A percentile compares a stretch with the other conserved stretches of the same genome.
phyloP scores from a whole-genome alignment of 2,329 filamentous ascomycete genomes.

The Aspergillus spinulosporus region DNA sequence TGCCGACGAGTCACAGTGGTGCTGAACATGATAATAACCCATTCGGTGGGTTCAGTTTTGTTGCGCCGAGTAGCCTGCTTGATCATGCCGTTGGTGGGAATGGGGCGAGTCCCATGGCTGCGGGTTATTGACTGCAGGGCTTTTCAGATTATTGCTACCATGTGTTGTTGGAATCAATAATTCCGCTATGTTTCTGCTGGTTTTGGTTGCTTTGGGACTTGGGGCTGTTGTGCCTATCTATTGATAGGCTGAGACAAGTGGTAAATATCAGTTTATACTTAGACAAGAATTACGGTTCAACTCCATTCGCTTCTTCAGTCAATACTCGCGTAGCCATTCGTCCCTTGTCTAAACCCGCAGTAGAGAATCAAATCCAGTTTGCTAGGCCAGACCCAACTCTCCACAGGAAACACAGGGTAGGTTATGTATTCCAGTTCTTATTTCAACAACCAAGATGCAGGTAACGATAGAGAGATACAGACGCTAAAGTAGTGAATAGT shows the following conservation, averaged over 20 bases:
- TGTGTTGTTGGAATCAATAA: no score
- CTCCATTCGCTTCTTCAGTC: neutral
- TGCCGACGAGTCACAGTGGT: constrained; percentile 23
- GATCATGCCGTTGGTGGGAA: constrained; percentile 36
- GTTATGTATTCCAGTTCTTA: no score
- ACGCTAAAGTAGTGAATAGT: neutral
- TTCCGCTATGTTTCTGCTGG: neutral
- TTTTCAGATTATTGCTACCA: neutral
- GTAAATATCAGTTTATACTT: neutral
- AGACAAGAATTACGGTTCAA: neutral
- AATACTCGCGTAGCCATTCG: no score
- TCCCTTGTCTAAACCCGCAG: no score
- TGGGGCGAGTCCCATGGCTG: constrained; percentile 21
- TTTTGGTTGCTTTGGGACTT: neutral
- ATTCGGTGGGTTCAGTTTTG: constrained; percentile 52
- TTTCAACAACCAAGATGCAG: no score
- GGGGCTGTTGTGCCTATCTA: neutral
- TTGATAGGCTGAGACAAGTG: neutral
- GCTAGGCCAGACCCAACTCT: no score
- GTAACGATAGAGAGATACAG: neutral
- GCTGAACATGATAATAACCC: constrained; percentile 38
- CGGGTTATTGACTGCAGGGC: constrained; percentile 24
- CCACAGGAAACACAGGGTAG: no score
- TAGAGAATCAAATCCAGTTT: no score
- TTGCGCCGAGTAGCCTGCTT: constrained; percentile 49